phyloP scores from a whole-genome alignment of 23 red algal genomes.

The Chondrus crispus region DNA sequence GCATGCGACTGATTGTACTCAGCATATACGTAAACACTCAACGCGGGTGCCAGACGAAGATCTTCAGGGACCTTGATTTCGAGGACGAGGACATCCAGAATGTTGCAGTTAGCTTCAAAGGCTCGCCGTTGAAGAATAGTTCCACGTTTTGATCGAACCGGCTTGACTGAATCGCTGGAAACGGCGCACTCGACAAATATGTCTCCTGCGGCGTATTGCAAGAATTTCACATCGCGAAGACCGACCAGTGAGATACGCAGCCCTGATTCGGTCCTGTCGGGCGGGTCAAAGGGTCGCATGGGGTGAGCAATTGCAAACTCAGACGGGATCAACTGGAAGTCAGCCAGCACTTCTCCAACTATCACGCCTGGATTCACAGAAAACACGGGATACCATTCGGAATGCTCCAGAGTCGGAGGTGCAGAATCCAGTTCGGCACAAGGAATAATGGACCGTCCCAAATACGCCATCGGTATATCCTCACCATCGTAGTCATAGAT shows the following conservation, averaged over 20 bases:
- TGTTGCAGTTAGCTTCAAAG: slow-evolving; percentile 76
- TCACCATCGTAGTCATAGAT: slow-evolving; percentile 70
- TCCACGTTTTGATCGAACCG: slow-evolving; percentile 55
- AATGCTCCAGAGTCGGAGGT: slow-evolving; percentile 45
- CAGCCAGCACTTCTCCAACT: slow-evolving; percentile 84
- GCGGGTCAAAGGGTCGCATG: slow-evolving; percentile 27
- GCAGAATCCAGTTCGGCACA: slow-evolving; percentile 41
- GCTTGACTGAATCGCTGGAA: slow-evolving; percentile 20
- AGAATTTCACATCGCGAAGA: slow-evolving; percentile 65
- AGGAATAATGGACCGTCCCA: slow-evolving; percentile 84
- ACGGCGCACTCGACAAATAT: slow-evolving; percentile 66
- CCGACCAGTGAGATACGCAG: slow-evolving; percentile 79
- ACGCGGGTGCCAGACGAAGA: slow-evolving; percentile 41
- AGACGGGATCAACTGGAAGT: slow-evolving; percentile 81
- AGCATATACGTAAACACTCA: slow-evolving; percentile 67
- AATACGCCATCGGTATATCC: slow-evolving; percentile 49
- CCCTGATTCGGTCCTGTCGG: slow-evolving; percentile 28
- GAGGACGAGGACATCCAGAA: slow-evolving; percentile 65
- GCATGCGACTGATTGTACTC: slow-evolving; percentile 41
- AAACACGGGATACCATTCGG: slow-evolving; percentile 90
- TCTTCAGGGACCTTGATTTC: slow-evolving; percentile 76
- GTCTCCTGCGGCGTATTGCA: slow-evolving; percentile 49
- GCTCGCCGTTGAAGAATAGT: slow-evolving; percentile 65
- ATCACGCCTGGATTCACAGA: slow-evolving; percentile 75
- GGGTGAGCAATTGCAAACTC: slow-evolving; percentile 46